A percentile compares a stretch with the other conserved stretches of the same genome.
phyloP scores from a whole-genome alignment of 164 flowering plant species.

The Aristolochia fimbriata region DNA sequence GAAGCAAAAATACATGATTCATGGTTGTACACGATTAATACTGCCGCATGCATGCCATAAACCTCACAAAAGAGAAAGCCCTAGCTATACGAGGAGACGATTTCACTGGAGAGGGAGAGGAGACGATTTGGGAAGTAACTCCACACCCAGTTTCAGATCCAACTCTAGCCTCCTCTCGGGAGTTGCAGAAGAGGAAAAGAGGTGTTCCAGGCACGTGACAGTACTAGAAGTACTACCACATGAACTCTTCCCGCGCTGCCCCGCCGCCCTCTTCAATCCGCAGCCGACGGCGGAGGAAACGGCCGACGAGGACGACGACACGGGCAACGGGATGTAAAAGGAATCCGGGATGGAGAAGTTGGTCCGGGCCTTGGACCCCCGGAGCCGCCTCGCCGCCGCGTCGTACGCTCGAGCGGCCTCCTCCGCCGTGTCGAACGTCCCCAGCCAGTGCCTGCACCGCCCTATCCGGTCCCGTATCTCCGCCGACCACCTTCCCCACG shows the following conservation, averaged over 20 bases:
- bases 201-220: conserved; percentile 53
- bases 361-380: conserved; percentile 76
- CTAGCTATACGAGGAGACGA: no score
- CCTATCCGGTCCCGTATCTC: conserved; percentile 87
- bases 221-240: conserved; percentile 7
- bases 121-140: neutral
- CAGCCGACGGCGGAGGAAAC: no score
- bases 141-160: conserved; percentile 32
- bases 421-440: conserved; percentile 87
- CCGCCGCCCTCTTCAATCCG: neutral
- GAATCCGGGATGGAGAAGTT: conserved; percentile 51
- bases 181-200: conserved; percentile 23
- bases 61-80: neutral
- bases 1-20: no score
- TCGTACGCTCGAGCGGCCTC: conserved; percentile 93
- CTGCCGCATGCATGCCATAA: no score
- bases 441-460: conserved; percentile 87
- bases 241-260: conserved; percentile 23
- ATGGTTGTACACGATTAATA: no score
- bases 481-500: conserved; percentile 96
- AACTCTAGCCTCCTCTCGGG: conserved; percentile 20
- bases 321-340: conserved; percentile 17
- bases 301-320: conserved; percentile 6
- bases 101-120: no score
- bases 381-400: conserved; percentile 71